Base-by-base conservation (phyloP, 352 stramenopile genomes). In the Aphanomyces invadans region DNA sequence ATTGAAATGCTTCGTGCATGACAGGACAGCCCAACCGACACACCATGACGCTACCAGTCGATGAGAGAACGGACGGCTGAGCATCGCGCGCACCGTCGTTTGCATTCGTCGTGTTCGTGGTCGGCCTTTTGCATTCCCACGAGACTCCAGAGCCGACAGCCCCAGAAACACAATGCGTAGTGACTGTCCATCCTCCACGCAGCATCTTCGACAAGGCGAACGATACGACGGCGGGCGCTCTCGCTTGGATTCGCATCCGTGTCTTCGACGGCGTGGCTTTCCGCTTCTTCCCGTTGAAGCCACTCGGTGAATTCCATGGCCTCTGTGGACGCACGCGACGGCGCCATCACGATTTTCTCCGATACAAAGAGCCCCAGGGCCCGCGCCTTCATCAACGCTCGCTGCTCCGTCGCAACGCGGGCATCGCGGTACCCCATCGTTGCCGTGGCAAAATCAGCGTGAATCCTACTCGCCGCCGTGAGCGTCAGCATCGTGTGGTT, bases 11-110 rank as follows among this genome's bases (percentile, higher is more conserved):
- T 56, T 88, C 79, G 28, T 74, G 70, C 4, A 88, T 67, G 17
- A 75, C 62, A 12, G 71, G 73, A 39, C 83, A 92, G 25, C 83
- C 81, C 12, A 92, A 71, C 3, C 81, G 81, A 46, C 83, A 92
- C 9, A 88, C 51, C 76, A 88, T 79, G 12, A 85, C 73, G 1
- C 60, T 68, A 61, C 31, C 5, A 15, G 21, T 19, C 1, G 42
- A 28, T 4, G 5, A 17, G 11, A 54, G 28, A 28, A 0, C 9
- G 1, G 11, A 54, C 19, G 11, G 10, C 21, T 17, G 19, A 12
- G 10, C 28, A 5, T 38, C 19, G n/a, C 12, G 38, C 32, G 21
- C 23, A 64, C 55, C 83, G 76, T 2, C 79, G 76, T 1, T 65
- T 53, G 57, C 83, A 89, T 70, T 91, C 83, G 31, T 75, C 65